phyloP scores from a whole-genome alignment of 495 filamentous ascomycete genomes.

The Penicillium canescens region DNA sequence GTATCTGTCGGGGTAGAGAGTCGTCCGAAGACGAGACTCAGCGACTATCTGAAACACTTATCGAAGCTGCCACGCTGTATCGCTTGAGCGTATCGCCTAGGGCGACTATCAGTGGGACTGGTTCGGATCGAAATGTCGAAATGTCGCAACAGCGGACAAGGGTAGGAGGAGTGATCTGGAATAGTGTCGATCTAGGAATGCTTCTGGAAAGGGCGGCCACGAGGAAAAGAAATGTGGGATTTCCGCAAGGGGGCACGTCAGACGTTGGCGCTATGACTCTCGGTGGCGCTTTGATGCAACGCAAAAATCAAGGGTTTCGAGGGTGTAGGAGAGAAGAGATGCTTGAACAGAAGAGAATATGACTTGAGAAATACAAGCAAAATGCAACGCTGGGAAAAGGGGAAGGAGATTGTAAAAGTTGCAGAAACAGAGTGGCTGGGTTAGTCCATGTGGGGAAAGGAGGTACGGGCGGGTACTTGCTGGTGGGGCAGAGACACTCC shows the following conservation, averaged over 20 bases:
- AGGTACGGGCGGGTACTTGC: constrained; percentile 3
- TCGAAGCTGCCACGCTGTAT: not conserved
- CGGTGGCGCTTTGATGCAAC: not conserved
- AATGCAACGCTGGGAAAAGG: constrained; percentile 7
- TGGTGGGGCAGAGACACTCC: not conserved
- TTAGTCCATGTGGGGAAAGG: constrained; percentile 15
- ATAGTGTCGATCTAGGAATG: constrained; percentile 17
- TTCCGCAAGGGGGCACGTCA: constrained; percentile 3
- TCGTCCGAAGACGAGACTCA: constrained; percentile 29
- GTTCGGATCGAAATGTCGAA: not conserved
- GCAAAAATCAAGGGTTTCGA: not conserved
- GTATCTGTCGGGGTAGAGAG: constrained; percentile 16
- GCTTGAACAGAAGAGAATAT: not conserved
- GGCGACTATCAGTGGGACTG: constrained; percentile 4
- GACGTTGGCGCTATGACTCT: constrained; percentile 2
- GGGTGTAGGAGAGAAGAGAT: not conserved
- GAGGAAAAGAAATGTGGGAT: constrained; percentile 7
- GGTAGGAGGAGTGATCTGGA: not conserved
- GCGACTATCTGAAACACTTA: constrained; percentile 30
- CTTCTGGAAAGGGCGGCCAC: constrained; percentile 18
- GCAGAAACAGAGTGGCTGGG: constrained; percentile 28
- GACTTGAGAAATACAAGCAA: not conserved
- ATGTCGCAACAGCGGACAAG: not conserved
- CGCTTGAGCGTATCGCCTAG: constrained; percentile 15
- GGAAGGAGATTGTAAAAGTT: not conserved